Evolutionary conservation across 2,329 filamentous ascomycete species (phyloP).

Genomic region (Nigrospora osmanthi): DNA sequence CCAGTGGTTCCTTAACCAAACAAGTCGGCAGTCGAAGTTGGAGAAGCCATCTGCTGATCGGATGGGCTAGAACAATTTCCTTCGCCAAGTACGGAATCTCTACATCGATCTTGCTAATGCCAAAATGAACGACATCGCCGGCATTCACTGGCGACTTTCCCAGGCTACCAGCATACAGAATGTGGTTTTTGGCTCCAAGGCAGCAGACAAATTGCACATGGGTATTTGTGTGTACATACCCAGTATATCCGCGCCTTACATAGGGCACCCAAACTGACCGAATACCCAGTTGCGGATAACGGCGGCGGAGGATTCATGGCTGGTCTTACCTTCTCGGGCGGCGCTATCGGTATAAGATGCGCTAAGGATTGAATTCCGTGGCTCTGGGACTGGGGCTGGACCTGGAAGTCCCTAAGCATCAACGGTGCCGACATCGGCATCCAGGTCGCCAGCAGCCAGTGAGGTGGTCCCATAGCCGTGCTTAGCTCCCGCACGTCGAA

Average conservation of each 20-base stretch:
- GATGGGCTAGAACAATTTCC: conserved; percentile 57
- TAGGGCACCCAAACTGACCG: conserved; percentile 31
- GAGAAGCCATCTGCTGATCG: too few relatives aligned
- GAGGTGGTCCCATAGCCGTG: conserved; percentile 46
- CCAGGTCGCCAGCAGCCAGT: conserved; percentile 26
- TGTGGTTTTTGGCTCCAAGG: conserved; percentile 71
- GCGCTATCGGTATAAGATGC: conserved; percentile 38
- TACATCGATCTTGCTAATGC: conserved; percentile 66
- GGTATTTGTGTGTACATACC: conserved; percentile 57
- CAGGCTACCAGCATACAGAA: conserved; percentile 69
- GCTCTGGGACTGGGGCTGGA: conserved; percentile 53
- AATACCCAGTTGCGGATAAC: conserved; percentile 49
- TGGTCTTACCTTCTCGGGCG: conserved; percentile 53
- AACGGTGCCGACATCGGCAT: conserved; percentile 5
- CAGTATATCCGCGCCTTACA: too few relatives aligned
- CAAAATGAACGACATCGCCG: conserved; percentile 52
- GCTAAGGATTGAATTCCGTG: too few relatives aligned
- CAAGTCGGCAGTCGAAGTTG: too few relatives aligned
- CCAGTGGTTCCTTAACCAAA: conserved; percentile 73
- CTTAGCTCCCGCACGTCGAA: conserved; percentile 15
- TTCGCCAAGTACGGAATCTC: conserved; percentile 76
- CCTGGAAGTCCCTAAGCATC: background rate
- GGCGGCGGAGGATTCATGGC: conserved; percentile 51
- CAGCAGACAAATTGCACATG: conserved; percentile 63
- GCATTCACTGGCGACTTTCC: conserved; percentile 62